Evolutionary conservation across 2,329 filamentous ascomycete species (phyloP).

Genomic region (Penicillium italicum): DNA sequence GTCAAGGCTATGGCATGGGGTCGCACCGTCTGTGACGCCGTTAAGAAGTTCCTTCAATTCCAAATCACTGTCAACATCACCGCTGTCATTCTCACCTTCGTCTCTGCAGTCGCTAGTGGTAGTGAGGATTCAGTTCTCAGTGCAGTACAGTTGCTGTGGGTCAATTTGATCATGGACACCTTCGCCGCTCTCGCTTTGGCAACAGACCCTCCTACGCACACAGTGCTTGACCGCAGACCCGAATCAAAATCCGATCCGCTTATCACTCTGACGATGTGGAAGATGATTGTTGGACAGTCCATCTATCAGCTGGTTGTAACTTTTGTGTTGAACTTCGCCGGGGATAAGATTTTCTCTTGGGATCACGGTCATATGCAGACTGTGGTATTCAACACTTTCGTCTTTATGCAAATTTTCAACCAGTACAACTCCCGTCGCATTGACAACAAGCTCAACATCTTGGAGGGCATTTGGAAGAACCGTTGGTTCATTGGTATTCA

Average conservation of each 20-base stretch:
- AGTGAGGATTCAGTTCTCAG: constrained; percentile 59
- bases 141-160: constrained; percentile 65
- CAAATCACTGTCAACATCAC: constrained; percentile 61
- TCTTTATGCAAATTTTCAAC: constrained; percentile 51
- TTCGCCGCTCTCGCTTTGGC: constrained; percentile 64
- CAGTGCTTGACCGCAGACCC: constrained; percentile 54
- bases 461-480: constrained; percentile 43
- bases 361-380: constrained; percentile 33
- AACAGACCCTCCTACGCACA: constrained; percentile 58
- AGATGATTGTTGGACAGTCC: constrained; percentile 45
- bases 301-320: constrained; percentile 45
- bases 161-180: constrained; percentile 68
- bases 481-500: constrained; percentile 59
- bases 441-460: constrained; percentile 45
- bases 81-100: constrained; percentile 62
- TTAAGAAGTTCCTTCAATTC: constrained; percentile 66
- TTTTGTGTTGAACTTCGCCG: constrained; percentile 46
- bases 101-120: constrained; percentile 58
- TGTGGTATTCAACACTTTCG: constrained; percentile 46
- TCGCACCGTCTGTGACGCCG: constrained; percentile 70
- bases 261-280: constrained; percentile 48
- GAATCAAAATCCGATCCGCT: constrained; percentile 46
- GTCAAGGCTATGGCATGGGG: constrained; percentile 81
- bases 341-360: constrained; percentile 35
- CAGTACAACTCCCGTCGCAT: constrained; percentile 48